phyloP scores from a whole-genome alignment of 2,329 filamentous ascomycete genomes.

The Botrytis fragariae region DNA sequence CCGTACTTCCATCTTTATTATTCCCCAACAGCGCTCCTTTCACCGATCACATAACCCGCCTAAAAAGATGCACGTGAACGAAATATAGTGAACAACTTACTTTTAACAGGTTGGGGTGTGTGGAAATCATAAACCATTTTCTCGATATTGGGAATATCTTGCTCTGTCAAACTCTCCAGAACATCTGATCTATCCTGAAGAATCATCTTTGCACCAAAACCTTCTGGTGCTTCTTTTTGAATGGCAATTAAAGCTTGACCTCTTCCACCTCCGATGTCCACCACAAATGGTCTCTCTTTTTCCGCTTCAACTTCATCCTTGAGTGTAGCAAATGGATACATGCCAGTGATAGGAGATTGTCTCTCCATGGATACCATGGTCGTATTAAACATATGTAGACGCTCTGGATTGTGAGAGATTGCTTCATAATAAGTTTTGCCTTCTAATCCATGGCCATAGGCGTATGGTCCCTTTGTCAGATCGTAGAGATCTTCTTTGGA shows the following conservation, averaged over 20 bases:
- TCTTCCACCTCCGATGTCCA: conserved; percentile 30
- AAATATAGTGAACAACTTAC: conserved; percentile 17
- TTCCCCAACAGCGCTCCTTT: neutral
- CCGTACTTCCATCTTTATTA: neutral
- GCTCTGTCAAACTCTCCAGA: conserved; percentile 26
- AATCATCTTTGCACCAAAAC: conserved; percentile 30
- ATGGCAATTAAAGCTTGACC: conserved; percentile 25
- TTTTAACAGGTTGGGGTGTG: conserved; percentile 34
- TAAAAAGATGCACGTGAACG: neutral
- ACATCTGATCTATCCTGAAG: conserved; percentile 35
- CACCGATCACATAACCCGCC: neutral
- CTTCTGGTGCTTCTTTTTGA: conserved; percentile 34
- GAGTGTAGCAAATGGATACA: conserved; percentile 13
- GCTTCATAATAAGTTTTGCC: conserved; percentile 31
- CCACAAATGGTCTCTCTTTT: conserved; percentile 30
- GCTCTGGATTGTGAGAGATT: conserved; percentile 6
- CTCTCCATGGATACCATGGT: neutral
- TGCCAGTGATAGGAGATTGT: conserved; percentile 25
- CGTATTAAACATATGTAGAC: neutral
- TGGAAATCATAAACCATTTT: conserved; percentile 37
- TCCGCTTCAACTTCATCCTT: neutral
- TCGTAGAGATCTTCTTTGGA: neutral
- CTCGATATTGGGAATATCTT: conserved; percentile 33
- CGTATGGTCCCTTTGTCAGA: neutral
- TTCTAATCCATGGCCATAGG: conserved; percentile 16